Evolutionary conservation across 108 stramenopile genomes (phyloP), one percentile per base, ranked within the genome.

Genomic region (Schizochytrium sp.): DNA sequence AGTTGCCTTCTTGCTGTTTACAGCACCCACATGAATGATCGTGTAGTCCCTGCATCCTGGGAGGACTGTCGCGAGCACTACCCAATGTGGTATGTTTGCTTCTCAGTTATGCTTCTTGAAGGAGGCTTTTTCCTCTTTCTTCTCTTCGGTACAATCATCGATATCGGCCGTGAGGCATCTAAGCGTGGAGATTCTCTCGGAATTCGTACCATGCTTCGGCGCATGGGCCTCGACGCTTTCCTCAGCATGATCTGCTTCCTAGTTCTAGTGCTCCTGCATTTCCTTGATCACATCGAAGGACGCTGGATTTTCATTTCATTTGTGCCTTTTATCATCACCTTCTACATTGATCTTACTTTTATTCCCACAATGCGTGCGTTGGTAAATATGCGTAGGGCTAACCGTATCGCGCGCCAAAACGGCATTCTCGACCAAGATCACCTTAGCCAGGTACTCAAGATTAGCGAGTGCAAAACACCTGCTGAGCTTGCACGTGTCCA

Each of bases 271-370:
- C n/a, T 83, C 49, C 28, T 38, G 15, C 50, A 47, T 38, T 53
- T 83, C 19, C 4, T 19, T 12, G 73, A 38, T 15, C 7, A 53
- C 45, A 19, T 83, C 53, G 44, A 42, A 8, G 46, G 46, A 15
- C 73, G 50, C 10, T 83, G 50, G 46, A 53, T 53, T 4, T 83
- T 83, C 17, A 7, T 83, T n/a, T 46, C 73, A 19, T 83, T 83
- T 8, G 73, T 83, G 44, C 73, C 73, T 4, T 83, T 83, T 50
- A 83, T 83, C 2, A 83, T 83, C 19, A n/a, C 50, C 4, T 83
- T 83, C 19, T 53, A 83, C 49, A 4, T 83, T 4, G 46, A 53
- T 19, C 50, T 83, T 4, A 53, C 50, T 46, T n/a, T 53, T 4
- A 53, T 47, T n/a, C 61, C 61, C 7, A 64, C 17, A 10, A 64